A percentile compares a stretch with the other conserved stretches of the same genome.
phyloP scores from a whole-genome alignment of 2,329 filamentous ascomycete species.

The Aspergillus aculeatinus region DNA sequence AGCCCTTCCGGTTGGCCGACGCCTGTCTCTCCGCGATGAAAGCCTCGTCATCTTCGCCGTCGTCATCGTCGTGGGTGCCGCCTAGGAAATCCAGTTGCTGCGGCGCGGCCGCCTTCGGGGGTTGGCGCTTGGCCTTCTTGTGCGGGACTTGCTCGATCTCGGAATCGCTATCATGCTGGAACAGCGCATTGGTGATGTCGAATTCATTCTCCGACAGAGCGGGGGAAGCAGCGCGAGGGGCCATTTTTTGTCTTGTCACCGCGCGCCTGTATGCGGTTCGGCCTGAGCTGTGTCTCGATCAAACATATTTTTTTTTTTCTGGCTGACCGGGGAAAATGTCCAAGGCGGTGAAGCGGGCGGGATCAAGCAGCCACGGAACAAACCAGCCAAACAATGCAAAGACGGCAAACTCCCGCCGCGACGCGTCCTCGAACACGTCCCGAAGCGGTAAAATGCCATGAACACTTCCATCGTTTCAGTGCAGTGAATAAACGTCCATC shows the following conservation, averaged over 20 bases:
- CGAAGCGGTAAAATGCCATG: conserved; percentile 39
- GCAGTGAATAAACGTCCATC: conserved; percentile 4
- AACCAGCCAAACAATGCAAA: conserved; percentile 29
- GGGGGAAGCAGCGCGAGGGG: conserved; percentile 72
- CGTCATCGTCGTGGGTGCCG: conserved; percentile 56
- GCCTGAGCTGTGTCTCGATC: background rate
- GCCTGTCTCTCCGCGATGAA: conserved; percentile 89
- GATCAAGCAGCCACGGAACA: conserved; percentile 17
- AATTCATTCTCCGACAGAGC: conserved; percentile 84
- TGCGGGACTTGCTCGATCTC: conserved; percentile 39
- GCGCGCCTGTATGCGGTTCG: background rate
- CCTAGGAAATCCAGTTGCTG: conserved; percentile 57
- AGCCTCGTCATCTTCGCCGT: conserved; percentile 66
- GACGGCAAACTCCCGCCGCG: conserved; percentile 24
- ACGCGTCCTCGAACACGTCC: conserved; percentile 40
- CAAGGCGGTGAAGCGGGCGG: conserved; percentile 29
- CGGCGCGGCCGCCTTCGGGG: conserved; percentile 31
- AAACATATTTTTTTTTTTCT: conserved; percentile 16
- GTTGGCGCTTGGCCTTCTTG: conserved; percentile 53
- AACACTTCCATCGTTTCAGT: background rate
- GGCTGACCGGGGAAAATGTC: conserved; percentile 20
- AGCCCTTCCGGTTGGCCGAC: conserved; percentile 80
- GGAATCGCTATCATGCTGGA: conserved; percentile 57
- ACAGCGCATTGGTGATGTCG: conserved; percentile 79
- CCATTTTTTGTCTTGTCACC: conserved; percentile 54